Conservation (phyloP, 163 green algal species). For the Scenedesmus sp. region DNA sequence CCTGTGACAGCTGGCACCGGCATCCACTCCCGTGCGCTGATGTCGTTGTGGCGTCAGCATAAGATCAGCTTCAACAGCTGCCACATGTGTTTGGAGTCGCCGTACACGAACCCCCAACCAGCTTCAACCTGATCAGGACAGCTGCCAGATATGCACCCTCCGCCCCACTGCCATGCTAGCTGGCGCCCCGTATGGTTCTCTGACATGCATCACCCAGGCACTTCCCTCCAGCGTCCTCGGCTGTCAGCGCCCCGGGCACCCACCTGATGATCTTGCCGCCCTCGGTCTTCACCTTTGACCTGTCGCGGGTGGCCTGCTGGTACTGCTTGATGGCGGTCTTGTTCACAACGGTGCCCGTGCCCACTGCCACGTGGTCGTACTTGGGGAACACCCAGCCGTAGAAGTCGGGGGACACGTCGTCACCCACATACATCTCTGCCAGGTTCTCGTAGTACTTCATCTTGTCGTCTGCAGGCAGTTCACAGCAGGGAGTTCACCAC, state of each 20-base stretch:
- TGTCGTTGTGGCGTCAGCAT: too few species aligned
- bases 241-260: not conserved
- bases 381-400: slow-evolving; percentile 99
- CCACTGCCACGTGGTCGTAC: slow-evolving; percentile 99
- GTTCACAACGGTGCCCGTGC: slow-evolving; percentile 99
- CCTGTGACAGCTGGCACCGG: too few species aligned
- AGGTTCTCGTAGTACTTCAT: slow-evolving; percentile 99
- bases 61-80: too few species aligned
- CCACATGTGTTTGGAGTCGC: too few species aligned
- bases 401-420: slow-evolving; percentile 99
- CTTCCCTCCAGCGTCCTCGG: too few species aligned
- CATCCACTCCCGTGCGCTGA: too few species aligned
- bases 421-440: slow-evolving; percentile 99
- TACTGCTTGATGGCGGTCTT: slow-evolving; percentile 99
- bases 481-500: not conserved
- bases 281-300: slow-evolving; percentile 88
- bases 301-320: slow-evolving; percentile 95
- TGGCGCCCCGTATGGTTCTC: too few species aligned
- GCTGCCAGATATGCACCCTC: too few species aligned
- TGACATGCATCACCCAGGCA: too few species aligned
- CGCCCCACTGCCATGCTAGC: too few species aligned
- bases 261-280: slow-evolving; percentile 95
- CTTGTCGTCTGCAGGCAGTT: slow-evolving; percentile 90
- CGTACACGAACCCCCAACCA: too few species aligned
- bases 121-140: too few species aligned